Conservation (phyloP, 768 basidiomycete genomes). For the Suillus placidus region DNA sequence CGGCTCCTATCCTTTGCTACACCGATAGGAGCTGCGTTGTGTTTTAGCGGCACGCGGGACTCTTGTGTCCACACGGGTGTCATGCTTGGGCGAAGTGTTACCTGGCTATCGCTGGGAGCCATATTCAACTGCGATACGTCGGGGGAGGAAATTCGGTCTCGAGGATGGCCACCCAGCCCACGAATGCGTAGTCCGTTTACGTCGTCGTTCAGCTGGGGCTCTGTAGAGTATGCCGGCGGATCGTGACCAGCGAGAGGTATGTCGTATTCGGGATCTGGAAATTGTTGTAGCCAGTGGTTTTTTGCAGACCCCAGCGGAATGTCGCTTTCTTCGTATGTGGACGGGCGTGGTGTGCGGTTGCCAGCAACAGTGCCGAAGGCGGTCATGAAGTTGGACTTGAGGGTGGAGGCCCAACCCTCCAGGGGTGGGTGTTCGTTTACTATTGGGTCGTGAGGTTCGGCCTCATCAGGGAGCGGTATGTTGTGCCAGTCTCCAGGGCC, state of each 20-base stretch:
- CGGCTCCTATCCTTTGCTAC: not conserved
- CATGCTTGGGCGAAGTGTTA: conserved; percentile 14
- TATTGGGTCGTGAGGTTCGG: not conserved
- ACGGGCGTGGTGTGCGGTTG: conserved; percentile 33
- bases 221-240: not conserved
- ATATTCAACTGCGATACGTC: conserved; percentile 1
- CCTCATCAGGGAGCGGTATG: conserved; percentile 1
- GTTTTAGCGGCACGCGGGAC: conserved; percentile 19
- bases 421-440: not conserved
- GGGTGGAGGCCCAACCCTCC: conserved; percentile 45
- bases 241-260: not conserved
- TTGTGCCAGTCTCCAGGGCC: conserved; percentile 14
- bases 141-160: conserved; percentile 15
- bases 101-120: conserved; percentile 10
- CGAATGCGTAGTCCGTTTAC: conserved; percentile 42
- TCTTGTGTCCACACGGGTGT: conserved; percentile 12
- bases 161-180: conserved; percentile 19
- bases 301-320: conserved; percentile 5
- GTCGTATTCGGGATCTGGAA: conserved; percentile 6
- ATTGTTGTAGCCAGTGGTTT: conserved; percentile 5
- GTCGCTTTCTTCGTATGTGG: not conserved
- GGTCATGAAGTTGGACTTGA: conserved; percentile 48
- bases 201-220: conserved; percentile 18
- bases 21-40: not conserved
- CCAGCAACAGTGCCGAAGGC: conserved; percentile 54